Base-by-base conservation (phyloP, 331 rosid species). In the Pyrus hybrid region DNA sequence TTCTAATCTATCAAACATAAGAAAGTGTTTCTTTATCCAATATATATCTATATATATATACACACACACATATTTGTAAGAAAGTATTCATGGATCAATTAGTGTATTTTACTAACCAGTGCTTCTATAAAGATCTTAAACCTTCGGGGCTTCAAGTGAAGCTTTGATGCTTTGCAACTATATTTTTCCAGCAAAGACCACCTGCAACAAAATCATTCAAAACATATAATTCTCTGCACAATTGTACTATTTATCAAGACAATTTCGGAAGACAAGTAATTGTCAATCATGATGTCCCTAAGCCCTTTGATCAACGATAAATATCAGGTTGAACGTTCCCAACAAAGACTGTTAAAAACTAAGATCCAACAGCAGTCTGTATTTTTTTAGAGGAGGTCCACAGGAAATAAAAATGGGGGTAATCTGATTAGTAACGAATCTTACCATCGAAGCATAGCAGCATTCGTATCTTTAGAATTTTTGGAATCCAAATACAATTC, bases 361-460 rank as follows among this genome's bases (percentile, higher is more conserved):
- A 67, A 29, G 51, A 32, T 43, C n/a, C 74, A 73, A 61, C 63
- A 20, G 21, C 63, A 45, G 21, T n/a, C 33, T 58, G 51, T 23
- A 33, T 25, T 22, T 37, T 28, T 62, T 54, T 25, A 75, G 35
- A 57, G 53, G 23, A n/a, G 32, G 20, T 51, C 60, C 67, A 49
- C 3, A 60, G 25, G 23, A 51, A 7, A 37, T 30, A 53, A 64
- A 64, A 32, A 12, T 12, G 5, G 37, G 30, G 37, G 30, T 29
- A 25, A 62, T 32, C 56, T 5, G 57, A 71, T 9, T 22, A 30
- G 17, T 21, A 53, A 23, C 32, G 7, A 68, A 72, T 63, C 43
- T 88, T 92, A 95, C 99, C 99, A 95, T 66, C 99, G 91, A 70
- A 95, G 97, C 99, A 95, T 92, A 68, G 99, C 99, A 70, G 97